These are phyloP conservation scores for Nitzschia palea DNA, from an alignment of 108 stramenopile genomes.

Conservation along the genomic window DNA sequence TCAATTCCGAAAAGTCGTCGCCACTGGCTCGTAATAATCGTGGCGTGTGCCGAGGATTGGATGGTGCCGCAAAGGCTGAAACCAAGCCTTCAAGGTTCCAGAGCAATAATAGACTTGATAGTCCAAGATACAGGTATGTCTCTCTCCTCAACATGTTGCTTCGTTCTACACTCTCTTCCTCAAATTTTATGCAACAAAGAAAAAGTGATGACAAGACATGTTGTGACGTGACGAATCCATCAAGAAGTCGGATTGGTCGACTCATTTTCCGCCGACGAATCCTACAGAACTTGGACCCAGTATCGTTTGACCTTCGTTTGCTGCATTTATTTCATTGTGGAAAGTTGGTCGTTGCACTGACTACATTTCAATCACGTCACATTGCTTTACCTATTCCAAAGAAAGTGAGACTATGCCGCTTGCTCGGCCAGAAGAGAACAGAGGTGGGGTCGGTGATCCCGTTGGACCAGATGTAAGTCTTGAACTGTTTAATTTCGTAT, in stretches of 20 bases:
- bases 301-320: too few relatives aligned
- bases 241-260: too few relatives aligned
- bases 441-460: conserved; percentile 28
- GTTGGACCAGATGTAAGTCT: conserved; percentile 29
- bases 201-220: too few relatives aligned
- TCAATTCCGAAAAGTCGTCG: conserved; percentile 31
- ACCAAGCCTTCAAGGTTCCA: not conserved
- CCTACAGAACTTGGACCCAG: too few relatives aligned
- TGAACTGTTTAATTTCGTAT: not conserved
- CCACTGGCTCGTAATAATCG: not conserved
- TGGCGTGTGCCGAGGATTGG: too few relatives aligned
- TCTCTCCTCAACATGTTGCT: not conserved
- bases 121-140: not conserved
- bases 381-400: not conserved
- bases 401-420: conserved; percentile 13
- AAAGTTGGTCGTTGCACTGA: too few relatives aligned
- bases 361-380: not conserved
- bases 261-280: too few relatives aligned
- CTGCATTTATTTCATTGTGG: too few relatives aligned
- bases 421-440: conserved; percentile 23
- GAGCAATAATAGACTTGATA: not conserved
- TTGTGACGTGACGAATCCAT: too few relatives aligned
- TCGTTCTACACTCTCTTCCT: too few relatives aligned
- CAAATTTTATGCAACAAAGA: too few relatives aligned
- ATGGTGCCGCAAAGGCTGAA: not conserved